Conservation (phyloP, 2,329 filamentous ascomycete species). For the Colletotrichum echinochloae region DNA sequence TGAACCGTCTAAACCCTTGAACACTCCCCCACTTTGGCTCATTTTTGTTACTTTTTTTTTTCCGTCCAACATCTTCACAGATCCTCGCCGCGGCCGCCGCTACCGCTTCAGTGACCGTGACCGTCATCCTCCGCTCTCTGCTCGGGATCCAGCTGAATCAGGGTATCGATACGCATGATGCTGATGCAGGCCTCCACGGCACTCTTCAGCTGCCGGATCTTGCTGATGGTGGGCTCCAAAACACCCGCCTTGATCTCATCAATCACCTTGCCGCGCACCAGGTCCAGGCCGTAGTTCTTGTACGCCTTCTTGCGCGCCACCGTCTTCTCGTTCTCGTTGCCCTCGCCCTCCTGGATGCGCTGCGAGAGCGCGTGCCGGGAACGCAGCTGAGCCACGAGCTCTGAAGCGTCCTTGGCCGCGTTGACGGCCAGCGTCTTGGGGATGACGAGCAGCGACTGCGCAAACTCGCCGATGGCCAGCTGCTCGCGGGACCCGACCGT, state of each 20-base stretch:
- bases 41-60: constrained; percentile 34
- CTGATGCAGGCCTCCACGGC: constrained; percentile 98
- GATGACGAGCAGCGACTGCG: constrained; percentile 91
- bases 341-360: constrained; percentile 87
- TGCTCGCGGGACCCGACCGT: constrained; percentile 97
- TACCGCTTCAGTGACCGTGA: constrained; percentile 77
- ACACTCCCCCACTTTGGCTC: constrained; percentile 20
- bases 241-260: constrained; percentile 96
- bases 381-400: constrained; percentile 94
- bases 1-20: constrained; percentile 41
- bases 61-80: neutral
- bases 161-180: constrained; percentile 98
- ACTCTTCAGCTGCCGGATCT: constrained; percentile 97
- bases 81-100: neutral
- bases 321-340: constrained; percentile 86
- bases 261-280: constrained; percentile 88
- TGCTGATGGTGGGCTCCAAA: constrained; percentile 97
- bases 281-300: constrained; percentile 97
- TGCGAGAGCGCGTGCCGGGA: constrained; percentile 95
- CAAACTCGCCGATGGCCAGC: constrained; percentile 97
- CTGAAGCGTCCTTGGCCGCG: constrained; percentile 94
- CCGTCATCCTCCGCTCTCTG: constrained; percentile 83
- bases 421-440: constrained; percentile 98
- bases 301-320: constrained; percentile 95
- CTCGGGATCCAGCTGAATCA: constrained; percentile 98